These are phyloP conservation scores for Trichoderma orchidacearum DNA, from an alignment of 495 filamentous ascomycete genomes.

Conservation along the genomic window DNA sequence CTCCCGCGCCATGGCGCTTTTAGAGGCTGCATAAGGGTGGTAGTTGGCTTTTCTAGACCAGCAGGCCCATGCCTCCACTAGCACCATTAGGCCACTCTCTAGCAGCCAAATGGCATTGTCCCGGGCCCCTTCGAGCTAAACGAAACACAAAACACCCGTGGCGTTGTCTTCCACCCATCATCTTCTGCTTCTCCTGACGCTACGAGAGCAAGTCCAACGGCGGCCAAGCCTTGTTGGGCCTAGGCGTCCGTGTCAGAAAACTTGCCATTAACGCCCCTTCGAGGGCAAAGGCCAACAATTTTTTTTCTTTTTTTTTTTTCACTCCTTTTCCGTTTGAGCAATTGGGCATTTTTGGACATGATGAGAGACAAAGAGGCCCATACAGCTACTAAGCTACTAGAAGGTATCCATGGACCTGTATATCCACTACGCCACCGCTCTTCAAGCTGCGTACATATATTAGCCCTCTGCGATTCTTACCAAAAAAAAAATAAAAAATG, in stretches of 20 bases:
- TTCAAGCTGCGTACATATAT: neutral
- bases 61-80: too few relatives aligned
- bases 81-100: too few relatives aligned
- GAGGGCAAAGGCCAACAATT: too few relatives aligned
- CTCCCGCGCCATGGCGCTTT: too few relatives aligned
- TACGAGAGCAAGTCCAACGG: neutral
- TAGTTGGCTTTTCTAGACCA: too few relatives aligned
- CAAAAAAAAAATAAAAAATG: neutral
- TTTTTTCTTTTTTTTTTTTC: neutral
- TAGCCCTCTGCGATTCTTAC: neutral
- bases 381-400: too few relatives aligned
- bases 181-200: neutral
- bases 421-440: neutral
- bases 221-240: neutral
- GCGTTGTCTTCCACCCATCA: neutral
- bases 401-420: too few relatives aligned
- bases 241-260: neutral
- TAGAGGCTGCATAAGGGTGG: too few relatives aligned
- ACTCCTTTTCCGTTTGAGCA: neutral
- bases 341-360: too few relatives aligned
- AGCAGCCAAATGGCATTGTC: neutral
- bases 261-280: too few relatives aligned
- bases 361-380: too few relatives aligned
- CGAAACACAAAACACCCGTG: neutral
- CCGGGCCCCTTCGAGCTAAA: neutral